Percentiles rank a stretch among this genome's conserved stretches.
These are phyloP conservation scores for Manihot esculenta DNA, from an alignment of 441 rosid species.

Conservation along the genomic window DNA sequence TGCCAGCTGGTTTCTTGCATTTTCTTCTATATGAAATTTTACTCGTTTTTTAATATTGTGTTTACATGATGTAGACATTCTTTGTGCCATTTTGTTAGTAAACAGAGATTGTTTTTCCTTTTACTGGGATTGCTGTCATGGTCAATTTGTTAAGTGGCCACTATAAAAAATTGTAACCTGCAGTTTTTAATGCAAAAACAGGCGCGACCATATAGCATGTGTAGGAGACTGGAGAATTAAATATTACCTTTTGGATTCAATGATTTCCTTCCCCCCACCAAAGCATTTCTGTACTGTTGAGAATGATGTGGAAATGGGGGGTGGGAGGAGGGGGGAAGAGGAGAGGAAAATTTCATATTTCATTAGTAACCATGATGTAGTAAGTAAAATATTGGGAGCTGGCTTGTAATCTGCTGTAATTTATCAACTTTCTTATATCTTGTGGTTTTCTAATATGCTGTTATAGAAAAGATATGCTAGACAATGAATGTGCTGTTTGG, in stretches of 20 bases:
- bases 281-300: neutral
- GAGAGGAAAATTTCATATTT: neutral
- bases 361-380: neutral
- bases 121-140: neutral
- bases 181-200: neutral
- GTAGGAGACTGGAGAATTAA: neutral
- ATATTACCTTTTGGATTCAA: neutral
- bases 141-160: neutral
- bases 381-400: neutral
- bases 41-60: neutral
- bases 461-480: neutral
- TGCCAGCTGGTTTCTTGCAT: conserved; percentile 1
- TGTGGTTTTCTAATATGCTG: neutral
- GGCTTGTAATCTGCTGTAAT: neutral
- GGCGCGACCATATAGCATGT: neutral
- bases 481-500: neutral
- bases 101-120: neutral
- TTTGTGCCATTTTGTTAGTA: neutral
- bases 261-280: neutral
- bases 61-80: neutral
- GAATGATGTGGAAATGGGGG: neutral
- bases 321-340: no score
- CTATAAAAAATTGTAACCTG: neutral
- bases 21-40: neutral
- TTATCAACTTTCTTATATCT: neutral